Percentiles rank a stretch among this genome's conserved stretches.
These are phyloP conservation scores for Eremomyces bilateralis DNA, from an alignment of 495 filamentous ascomycete genomes.

Conservation along the genomic window DNA sequence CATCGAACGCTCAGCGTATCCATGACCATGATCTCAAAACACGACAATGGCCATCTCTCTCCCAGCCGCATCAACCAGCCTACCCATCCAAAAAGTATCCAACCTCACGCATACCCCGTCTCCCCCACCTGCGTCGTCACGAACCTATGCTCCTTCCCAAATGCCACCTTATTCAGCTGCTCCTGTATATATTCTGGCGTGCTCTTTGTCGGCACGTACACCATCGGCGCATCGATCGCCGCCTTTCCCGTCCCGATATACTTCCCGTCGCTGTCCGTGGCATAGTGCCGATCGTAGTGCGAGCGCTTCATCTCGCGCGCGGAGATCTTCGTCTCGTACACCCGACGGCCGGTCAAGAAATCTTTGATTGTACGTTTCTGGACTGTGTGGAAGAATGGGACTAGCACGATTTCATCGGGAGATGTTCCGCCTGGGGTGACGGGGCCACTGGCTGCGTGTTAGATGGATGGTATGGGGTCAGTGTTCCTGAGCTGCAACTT, in stretches of 20 bases:
- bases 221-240: constrained; percentile 6
- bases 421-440: no score
- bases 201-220: constrained; percentile 9
- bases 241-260: constrained; percentile 9
- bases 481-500: no score
- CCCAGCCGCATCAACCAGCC: no score
- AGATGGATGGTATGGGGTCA: no score
- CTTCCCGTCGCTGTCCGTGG: constrained; percentile 8
- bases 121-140: no score
- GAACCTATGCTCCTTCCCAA: constrained; percentile 9
- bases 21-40: no score
- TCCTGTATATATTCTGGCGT: constrained; percentile 8
- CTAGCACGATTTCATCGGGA: constrained; percentile 7
- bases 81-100: no score
- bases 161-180: constrained; percentile 8
- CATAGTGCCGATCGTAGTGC: constrained; percentile 8
- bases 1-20: no score
- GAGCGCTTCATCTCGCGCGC: constrained; percentile 10
- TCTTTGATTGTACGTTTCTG: constrained; percentile 6
- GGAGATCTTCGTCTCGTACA: constrained; percentile 3
- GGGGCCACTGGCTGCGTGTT: no score
- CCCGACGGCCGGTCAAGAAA: not conserved
- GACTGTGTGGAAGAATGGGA: constrained; percentile 7
- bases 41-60: no score
- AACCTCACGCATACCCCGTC: no score